Conservation (phyloP, 2,329 filamentous ascomycete species). For the Aspergillus viridinutans region DNA sequence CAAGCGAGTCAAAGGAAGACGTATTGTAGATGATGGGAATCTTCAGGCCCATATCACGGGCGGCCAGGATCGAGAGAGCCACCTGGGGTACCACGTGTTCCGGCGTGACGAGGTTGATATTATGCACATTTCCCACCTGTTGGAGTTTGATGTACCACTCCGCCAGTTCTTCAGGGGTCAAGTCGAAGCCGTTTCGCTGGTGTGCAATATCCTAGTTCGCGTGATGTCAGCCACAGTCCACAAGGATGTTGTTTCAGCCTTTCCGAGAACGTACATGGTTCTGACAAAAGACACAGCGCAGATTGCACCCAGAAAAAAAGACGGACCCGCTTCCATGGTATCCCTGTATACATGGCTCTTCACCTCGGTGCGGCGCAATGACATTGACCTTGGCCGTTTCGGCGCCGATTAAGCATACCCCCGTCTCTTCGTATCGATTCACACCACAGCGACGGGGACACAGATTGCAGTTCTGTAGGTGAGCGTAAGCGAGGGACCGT, state of each 20-base stretch:
- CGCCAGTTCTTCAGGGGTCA: conserved; percentile 72
- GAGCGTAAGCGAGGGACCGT: conserved; percentile 66
- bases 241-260: background rate
- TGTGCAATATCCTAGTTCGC: conserved; percentile 64
- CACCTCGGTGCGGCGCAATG: conserved; percentile 80
- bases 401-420: conserved; percentile 70
- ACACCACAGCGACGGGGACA: conserved; percentile 74
- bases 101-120: conserved; percentile 83
- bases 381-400: conserved; percentile 74
- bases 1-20: conserved; percentile 72
- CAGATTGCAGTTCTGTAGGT: conserved; percentile 74
- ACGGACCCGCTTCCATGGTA: conserved; percentile 75
- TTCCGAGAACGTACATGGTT: conserved; percentile 51
- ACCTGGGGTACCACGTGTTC: conserved; percentile 86
- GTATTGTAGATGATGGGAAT: conserved; percentile 83
- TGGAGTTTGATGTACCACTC: conserved; percentile 83
- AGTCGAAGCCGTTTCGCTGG: conserved; percentile 72
- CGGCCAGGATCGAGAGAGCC: conserved; percentile 69
- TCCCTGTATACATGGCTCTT: conserved; percentile 79
- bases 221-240: background rate
- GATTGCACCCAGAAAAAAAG: conserved; percentile 74
- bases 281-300: conserved; percentile 71
- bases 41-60: conserved; percentile 63
- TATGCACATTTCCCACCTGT: conserved; percentile 74
- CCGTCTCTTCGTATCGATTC: conserved; percentile 75